Conservation (phyloP, 2,329 filamentous ascomycete genomes). For the Diaporthe citriasiana region DNA sequence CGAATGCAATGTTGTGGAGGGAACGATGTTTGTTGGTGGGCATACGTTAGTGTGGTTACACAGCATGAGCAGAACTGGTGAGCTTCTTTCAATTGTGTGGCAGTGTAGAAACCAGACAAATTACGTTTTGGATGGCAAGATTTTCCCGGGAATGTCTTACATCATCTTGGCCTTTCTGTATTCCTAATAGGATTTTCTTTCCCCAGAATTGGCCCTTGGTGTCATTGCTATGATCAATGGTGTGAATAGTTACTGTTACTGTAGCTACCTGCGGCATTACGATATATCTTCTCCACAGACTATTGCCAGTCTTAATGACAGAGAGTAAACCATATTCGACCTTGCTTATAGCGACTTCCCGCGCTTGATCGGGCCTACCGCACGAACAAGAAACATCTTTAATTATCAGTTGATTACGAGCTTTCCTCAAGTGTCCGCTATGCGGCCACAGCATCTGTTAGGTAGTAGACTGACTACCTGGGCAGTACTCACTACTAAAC, state of each 20-base stretch:
- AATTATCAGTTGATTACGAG: too few relatives aligned
- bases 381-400: neutral
- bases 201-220: neutral
- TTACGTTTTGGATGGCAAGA: neutral
- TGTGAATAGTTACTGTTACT: neutral
- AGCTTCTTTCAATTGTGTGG: neutral
- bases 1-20: neutral
- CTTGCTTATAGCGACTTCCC: too few relatives aligned
- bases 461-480: too few relatives aligned
- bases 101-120: constrained; percentile 18
- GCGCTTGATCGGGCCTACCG: neutral
- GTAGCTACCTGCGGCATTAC: neutral
- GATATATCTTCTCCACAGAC: neutral
- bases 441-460: too few relatives aligned
- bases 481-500: too few relatives aligned
- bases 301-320: neutral
- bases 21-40: neutral
- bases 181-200: neutral
- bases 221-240: neutral
- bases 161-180: neutral
- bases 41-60: constrained; percentile 30
- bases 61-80: constrained; percentile 12
- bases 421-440: too few relatives aligned
- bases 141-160: neutral
- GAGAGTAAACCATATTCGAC: neutral